Evolutionary conservation across 106 monocot genomes (phyloP), one percentile per base, ranked within the genome.

Genomic region (Triglochin maritima): DNA sequence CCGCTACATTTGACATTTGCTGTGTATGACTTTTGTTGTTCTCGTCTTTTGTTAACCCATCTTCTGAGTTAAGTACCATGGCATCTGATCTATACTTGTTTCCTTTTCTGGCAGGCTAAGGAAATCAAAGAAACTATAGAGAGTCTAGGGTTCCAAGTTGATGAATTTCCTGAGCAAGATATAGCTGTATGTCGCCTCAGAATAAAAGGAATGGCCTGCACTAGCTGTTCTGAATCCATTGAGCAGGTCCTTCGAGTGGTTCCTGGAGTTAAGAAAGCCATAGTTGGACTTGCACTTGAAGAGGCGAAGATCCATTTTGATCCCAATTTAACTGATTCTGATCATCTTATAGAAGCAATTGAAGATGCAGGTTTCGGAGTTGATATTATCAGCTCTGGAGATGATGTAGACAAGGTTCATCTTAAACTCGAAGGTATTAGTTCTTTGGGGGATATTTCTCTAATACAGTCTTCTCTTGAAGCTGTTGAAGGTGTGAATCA

Each of bases 221-320:
- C 93, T 17, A 94, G 89, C 44, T 94, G 93, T 61, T 93, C 93
- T 44, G 93, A 93, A 82, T 89, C 89, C 46, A 69, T 93, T 54
- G 93, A 93, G 58, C 72, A 77, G 68, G 74, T 84, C 55, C 82
- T 94, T 57, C 73, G 59, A 41, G 81, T 74, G 80, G 80, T 77
- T 62, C 62, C 77, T 76, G 93, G 93, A 54, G 89, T 94, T 8
- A 94, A 94, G 60, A 94, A 83, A 74, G 89, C 86, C 74, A 65
- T 84, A 29, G 93, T 94, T 63, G 93, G 93, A 17, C 86, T 94
- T 82, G 83, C 93, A 11, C 86, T 94, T 49, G 89, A 89, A 79
- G 93, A 94, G 84, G 89, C 93, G 55, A 94, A 94, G 66, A 77
- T 94, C 44, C 84, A 94, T 64, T 94, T 80, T 79, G 93, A 89